Conservation (phyloP, 1,139 yeast species). For the Geotrichum phurueaensis region DNA sequence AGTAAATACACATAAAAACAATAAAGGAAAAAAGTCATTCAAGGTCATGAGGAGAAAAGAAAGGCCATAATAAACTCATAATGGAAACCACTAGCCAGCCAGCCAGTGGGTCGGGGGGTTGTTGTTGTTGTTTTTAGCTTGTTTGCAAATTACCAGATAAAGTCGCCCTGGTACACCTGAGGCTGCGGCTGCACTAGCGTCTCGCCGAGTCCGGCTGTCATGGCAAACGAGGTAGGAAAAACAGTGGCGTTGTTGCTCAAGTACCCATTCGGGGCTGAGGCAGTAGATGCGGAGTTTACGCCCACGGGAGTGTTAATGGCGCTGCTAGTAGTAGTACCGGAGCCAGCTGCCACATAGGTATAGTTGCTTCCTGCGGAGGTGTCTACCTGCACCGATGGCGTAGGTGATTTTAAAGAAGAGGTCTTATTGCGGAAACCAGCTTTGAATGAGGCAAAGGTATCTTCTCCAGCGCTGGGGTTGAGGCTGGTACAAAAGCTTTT, state of each 20-base stretch:
- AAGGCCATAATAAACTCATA: not conserved
- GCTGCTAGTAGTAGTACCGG: not conserved
- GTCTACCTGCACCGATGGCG: not conserved
- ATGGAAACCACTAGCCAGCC: not conserved
- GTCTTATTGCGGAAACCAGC: not conserved
- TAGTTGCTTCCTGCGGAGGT: not conserved
- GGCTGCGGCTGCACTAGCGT: not conserved
- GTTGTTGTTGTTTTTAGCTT: too few relatives aligned
- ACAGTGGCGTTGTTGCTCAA: not conserved
- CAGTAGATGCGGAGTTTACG: not conserved
- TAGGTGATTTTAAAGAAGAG: not conserved
- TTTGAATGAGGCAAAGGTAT: slow-evolving; percentile 2
- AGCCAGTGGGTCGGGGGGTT: not conserved
- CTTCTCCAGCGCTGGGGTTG: slow-evolving; percentile 6
- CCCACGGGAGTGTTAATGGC: not conserved
- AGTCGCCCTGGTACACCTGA: slow-evolving; percentile 1
- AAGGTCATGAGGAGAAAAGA: not conserved
- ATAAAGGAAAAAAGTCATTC: not conserved
- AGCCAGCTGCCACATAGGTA: not conserved
- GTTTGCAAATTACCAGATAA: slow-evolving; percentile 3
- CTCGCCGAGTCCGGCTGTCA: not conserved
- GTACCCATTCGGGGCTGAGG: not conserved
- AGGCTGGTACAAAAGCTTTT: slow-evolving; percentile 10
- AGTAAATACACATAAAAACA: not conserved
- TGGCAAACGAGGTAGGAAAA: not conserved